Evolutionary conservation across 495 filamentous ascomycete genomes (phyloP).

Genomic region (Trypethelium eluteriae): DNA sequence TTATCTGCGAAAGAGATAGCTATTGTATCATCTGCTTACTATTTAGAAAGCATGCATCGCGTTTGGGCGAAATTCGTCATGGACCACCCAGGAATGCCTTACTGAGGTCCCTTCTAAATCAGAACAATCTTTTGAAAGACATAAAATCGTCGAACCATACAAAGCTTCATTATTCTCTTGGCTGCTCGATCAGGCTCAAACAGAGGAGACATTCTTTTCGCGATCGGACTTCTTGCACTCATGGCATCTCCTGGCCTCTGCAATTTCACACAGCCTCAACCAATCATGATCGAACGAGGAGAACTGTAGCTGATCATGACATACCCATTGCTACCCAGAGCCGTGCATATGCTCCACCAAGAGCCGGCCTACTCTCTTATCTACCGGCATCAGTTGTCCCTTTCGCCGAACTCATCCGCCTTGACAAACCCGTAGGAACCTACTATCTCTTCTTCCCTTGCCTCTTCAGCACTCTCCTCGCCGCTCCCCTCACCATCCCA

Average conservation of each 20-base stretch:
- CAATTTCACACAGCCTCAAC: neutral
- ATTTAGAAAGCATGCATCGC: neutral
- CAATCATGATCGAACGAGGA: neutral
- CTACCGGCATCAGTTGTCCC: conserved; percentile 74
- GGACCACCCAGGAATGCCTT: neutral
- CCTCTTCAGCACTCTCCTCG: conserved; percentile 72
- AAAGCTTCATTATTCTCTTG: neutral
- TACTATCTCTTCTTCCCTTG: conserved; percentile 96
- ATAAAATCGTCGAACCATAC: neutral
- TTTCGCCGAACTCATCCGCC: conserved; percentile 84
- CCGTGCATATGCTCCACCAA: conserved; percentile 55
- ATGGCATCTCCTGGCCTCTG: neutral
- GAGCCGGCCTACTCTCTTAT: conserved; percentile 64
- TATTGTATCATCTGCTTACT: neutral
- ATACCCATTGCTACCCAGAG: neutral
- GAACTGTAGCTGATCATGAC: neutral
- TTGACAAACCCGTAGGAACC: conserved; percentile 91
- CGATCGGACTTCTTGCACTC: no score
- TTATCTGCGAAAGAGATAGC: neutral
- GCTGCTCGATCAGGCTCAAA: neutral
- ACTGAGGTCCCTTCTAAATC: neutral
- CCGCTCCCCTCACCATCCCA: conserved; percentile 53
- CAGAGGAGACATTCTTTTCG: neutral
- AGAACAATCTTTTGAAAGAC: neutral
- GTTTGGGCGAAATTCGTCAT: neutral